Conservation (phyloP, 1,139 yeast species). For the Suhomyces atakaporum region DNA sequence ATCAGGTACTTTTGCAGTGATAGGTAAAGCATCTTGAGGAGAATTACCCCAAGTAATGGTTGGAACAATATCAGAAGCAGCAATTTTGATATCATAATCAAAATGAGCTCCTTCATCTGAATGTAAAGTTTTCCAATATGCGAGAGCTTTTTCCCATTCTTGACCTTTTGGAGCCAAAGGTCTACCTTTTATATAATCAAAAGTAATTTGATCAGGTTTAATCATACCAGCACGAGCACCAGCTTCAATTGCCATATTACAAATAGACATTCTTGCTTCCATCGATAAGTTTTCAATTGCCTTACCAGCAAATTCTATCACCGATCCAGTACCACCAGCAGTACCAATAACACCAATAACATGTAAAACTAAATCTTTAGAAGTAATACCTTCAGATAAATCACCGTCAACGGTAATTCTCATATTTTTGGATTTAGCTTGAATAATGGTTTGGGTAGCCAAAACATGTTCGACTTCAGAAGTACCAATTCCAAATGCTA, state of each 20-base stretch:
- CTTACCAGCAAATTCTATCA: slow-evolving; percentile 94
- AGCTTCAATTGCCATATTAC: slow-evolving; percentile 98
- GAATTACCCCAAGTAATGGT: slow-evolving; percentile 99
- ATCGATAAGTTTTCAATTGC: slow-evolving; percentile 86
- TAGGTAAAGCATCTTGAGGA: slow-evolving; percentile 97
- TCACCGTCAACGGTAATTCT: slow-evolving; percentile 83
- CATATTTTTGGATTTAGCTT: slow-evolving; percentile 95
- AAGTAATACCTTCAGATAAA: slow-evolving; percentile 83
- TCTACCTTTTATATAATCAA: slow-evolving; percentile 85
- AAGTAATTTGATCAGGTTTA: slow-evolving; percentile 88
- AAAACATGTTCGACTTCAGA: slow-evolving; percentile 98
- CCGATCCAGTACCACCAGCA: slow-evolving; percentile 98
- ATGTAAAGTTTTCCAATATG: slow-evolving; percentile 85
- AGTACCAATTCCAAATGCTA: slow-evolving; percentile 98
- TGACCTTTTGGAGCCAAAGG: slow-evolving; percentile 92
- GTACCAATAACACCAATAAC: slow-evolving; percentile 97
- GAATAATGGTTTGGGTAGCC: slow-evolving; percentile 95
- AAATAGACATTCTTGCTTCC: slow-evolving; percentile 99
- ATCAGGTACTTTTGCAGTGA: slow-evolving; percentile 86
- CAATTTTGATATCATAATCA: slow-evolving; percentile 78
- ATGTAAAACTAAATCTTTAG: slow-evolving; percentile 91
- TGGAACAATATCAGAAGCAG: slow-evolving; percentile 85
- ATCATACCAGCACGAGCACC: slow-evolving; percentile 99
- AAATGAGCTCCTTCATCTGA: slow-evolving; percentile 89
- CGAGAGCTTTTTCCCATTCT: slow-evolving; percentile 92